Conservation (phyloP, 805 yeast genomes). For the Scheffersomyces stipitis region DNA sequence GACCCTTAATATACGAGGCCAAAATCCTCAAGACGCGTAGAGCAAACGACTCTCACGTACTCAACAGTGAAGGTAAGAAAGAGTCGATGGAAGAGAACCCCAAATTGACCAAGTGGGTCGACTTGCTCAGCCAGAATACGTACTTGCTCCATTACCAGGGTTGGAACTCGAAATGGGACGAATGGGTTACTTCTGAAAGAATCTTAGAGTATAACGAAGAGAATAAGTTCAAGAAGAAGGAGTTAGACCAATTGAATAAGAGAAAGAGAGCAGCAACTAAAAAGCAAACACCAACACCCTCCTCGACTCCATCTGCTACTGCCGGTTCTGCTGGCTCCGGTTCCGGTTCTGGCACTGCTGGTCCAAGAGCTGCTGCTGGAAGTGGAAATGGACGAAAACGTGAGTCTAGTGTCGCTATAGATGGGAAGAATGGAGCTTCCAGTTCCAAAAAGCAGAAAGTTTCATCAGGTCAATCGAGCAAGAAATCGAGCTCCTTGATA, state of each 20-base stretch:
- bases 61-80: slow-evolving; percentile 39
- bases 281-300: slow-evolving; percentile 12
- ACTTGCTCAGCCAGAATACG: slow-evolving; percentile 29
- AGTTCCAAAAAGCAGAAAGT: slow-evolving; percentile 3
- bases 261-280: slow-evolving; percentile 12
- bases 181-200: slow-evolving; percentile 80
- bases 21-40: slow-evolving; percentile 67
- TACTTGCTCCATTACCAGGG: slow-evolving; percentile 89
- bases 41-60: slow-evolving; percentile 44
- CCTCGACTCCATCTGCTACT: neutral
- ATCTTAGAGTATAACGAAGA: slow-evolving; percentile 69
- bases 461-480: neutral
- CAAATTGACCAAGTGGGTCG: slow-evolving; percentile 24
- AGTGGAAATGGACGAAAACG: slow-evolving; percentile 9
- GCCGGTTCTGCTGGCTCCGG: slow-evolving; percentile 6
- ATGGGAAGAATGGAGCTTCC: slow-evolving; percentile 6
- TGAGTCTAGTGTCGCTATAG: slow-evolving; percentile 2
- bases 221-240: slow-evolving; percentile 62
- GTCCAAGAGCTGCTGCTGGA: neutral
- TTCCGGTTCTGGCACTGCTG: neutral
- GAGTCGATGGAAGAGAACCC: slow-evolving; percentile 32
- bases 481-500: slow-evolving; percentile 46
- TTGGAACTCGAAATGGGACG: slow-evolving; percentile 96
- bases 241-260: slow-evolving; percentile 40
- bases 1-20: slow-evolving; percentile 88